phyloP scores from a whole-genome alignment of 2,329 filamentous ascomycete species.

The Exophiala viscosa region DNA sequence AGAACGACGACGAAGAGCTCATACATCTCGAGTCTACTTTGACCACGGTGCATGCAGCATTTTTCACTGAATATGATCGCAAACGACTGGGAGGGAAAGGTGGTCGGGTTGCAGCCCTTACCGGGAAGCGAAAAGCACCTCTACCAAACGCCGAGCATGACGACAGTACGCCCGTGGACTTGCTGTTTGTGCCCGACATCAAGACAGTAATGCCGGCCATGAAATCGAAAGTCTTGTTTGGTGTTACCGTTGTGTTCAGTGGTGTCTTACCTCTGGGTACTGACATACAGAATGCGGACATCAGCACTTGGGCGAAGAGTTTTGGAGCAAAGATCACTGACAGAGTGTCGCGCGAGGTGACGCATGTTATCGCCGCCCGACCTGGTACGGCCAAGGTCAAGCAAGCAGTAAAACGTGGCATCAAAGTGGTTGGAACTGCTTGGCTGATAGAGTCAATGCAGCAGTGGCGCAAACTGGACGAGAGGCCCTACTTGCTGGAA shows the following conservation, averaged over 20 bases:
- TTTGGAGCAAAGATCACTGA: conserved; percentile 68
- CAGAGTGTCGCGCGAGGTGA: conserved; percentile 45
- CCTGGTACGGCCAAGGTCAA: conserved; percentile 88
- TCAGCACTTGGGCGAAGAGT: conserved; percentile 77
- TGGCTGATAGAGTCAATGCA: conserved; percentile 85
- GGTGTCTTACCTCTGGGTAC: conserved; percentile 82
- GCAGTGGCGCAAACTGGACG: conserved; percentile 76
- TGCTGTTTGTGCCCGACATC: conserved; percentile 73
- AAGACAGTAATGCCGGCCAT: conserved; percentile 78
- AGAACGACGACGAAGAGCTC: conserved; percentile 84
- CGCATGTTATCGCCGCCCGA: conserved; percentile 51
- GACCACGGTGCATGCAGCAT: conserved; percentile 68
- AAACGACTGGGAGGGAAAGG: conserved; percentile 38
- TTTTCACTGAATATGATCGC: conserved; percentile 77
- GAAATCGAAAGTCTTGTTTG: conserved; percentile 71
- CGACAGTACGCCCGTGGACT: conserved; percentile 34
- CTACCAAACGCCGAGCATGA: conserved; percentile 22
- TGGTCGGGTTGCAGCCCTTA: conserved; percentile 39
- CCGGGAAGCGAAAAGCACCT: conserved; percentile 27
- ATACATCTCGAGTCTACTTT: conserved; percentile 72
- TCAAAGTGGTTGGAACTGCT: conserved; percentile 87
- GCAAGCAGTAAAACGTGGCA: conserved; percentile 73
- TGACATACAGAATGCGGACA: conserved; percentile 76
- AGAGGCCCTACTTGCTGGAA: conserved; percentile 70
- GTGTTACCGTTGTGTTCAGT: conserved; percentile 78